Base-by-base conservation (phyloP, 768 basidiomycete species). In the Kockovaella imperatae region DNA sequence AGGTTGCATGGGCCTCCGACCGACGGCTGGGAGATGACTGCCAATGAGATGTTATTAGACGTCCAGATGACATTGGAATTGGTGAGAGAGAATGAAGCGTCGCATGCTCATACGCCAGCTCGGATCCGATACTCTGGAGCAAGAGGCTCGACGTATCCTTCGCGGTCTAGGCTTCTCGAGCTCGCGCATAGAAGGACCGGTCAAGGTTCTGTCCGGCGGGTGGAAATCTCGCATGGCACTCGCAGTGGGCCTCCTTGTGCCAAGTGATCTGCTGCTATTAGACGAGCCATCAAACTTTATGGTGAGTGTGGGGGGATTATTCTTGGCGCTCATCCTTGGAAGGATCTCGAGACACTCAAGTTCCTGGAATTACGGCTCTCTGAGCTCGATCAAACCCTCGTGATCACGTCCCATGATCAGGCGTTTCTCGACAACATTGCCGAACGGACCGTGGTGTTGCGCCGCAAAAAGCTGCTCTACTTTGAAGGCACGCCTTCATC, bases 361-460 rank as follows among this genome's bases (percentile, higher is more conserved):
- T 62, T 51, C 46, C 62, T 72, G 8, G 76, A 82, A 60, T 64
- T 73, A 1, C 77, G 79, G 56, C 74, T 83, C 4, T 18, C 73
- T 69, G 24, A 36, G 35, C 67, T 74, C 41, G 59, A 62, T 18
- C 38, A 54, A 17, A 81, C 80, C 0, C 67, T 83, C n/a, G 74
- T 84, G 21, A 66, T 84, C 44, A 78, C 80, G 21, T 78, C 82
- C 0, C 83, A 84, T 56, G 83, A 84, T 62, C 78, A 79, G 35
- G 76, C 75, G 18, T 83, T 85, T 57, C 69, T 80, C 23, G 76
- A 82, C 53, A 69, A 73, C 5, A 76, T 83, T 25, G 77, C 78
- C 2, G 78, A 83, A 13, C 80, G 83, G 57, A 77, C 78, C 0
- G 76, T 84, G 26, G 74, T 79, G n/a, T 73, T 85, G 31, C 76